Evolutionary conservation across 148 eudicot genomes (phyloP), one percentile per base, ranked within the genome.

Genomic region (Dysphania ambrosioides): DNA sequence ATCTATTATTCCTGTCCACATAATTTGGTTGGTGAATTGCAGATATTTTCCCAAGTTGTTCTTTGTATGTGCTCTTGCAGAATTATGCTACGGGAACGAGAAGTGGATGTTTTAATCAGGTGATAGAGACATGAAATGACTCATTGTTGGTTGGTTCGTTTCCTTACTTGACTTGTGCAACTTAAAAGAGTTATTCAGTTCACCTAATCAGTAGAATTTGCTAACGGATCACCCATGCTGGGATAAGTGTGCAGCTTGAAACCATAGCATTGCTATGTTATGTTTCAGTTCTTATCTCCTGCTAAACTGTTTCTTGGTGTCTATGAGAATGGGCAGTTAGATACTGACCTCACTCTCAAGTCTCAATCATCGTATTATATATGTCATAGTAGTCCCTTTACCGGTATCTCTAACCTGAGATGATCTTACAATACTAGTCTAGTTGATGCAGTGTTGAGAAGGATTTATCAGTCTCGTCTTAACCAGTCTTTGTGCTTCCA

Each of bases 1-100:
- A 40, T 32, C 68, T 18, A 26, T 62, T 53, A n/a, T 40, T 72
- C 41, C 57, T 72, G 57, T 13, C 72, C 76, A 72, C 65, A 64
- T 56, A 56, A 59, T 31, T 4, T 55, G 36, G 27, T 27, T 23
- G 56, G 44, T 53, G 58, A n/a, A 53, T 55, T 44, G 71, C 63
- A 55, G 72, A 67, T 56, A 67, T 68, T 40, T 67, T 38, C 1
- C 26, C 9, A 23, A 56, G 66, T 62, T 44, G 72, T 9, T 30
- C 53, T 26, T 24, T 66, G 8, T n/a, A 56, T 72, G 26, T 36
- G 53, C 26, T n/a, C 36, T 10, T 34, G 68, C 40, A 29, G 77
- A 49, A 44, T 41, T 41, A 27, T 26, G 27, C 36, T 29, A n/a
- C 60, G 5, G 0, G 24, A 63, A 38, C 24, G 34, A 34, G 67